A percentile compares a stretch with the other conserved stretches of the same genome.
phyloP scores from a whole-genome alignment of 2,329 filamentous ascomycete genomes.

The Alternaria sp. region DNA sequence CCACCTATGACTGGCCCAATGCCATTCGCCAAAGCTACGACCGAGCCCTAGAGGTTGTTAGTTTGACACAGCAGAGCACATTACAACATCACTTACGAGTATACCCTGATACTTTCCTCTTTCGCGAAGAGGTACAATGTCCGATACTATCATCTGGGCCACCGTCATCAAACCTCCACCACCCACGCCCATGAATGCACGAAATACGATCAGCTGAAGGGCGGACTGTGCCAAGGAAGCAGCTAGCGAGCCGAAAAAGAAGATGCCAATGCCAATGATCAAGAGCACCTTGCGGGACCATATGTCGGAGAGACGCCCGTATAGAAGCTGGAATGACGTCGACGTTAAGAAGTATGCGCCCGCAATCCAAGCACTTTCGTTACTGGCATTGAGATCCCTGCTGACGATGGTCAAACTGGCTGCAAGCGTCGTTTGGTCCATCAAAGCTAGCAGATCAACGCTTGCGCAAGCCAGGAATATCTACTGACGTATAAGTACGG shows the following conservation, averaged over 20 bases:
- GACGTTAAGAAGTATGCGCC: slow-evolving; percentile 65
- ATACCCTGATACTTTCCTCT: slow-evolving; percentile 53
- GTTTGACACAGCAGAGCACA: background rate
- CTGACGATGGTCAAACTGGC: slow-evolving; percentile 31
- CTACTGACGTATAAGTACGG: slow-evolving; percentile 13
- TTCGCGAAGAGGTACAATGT: slow-evolving; percentile 50
- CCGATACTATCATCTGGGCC: slow-evolving; percentile 50
- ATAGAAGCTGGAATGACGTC: slow-evolving; percentile 71
- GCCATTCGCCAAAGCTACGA: slow-evolving; percentile 38
- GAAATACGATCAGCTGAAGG: slow-evolving; percentile 65
- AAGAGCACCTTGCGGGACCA: slow-evolving; percentile 59
- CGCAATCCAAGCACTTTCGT: slow-evolving; percentile 65
- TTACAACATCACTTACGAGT: slow-evolving; percentile 15
- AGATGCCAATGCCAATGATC: slow-evolving; percentile 60
- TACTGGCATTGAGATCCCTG: slow-evolving; percentile 49
- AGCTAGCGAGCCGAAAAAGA: slow-evolving; percentile 64
- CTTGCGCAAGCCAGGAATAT: slow-evolving; percentile 37
- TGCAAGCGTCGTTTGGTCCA: slow-evolving; percentile 36
- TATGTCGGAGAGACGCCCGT: slow-evolving; percentile 70
- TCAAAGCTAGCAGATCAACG: slow-evolving; percentile 31
- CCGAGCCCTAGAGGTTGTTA: slow-evolving; percentile 43
- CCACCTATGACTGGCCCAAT: slow-evolving; percentile 41
- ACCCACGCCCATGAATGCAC: slow-evolving; percentile 68
- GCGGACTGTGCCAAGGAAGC: slow-evolving; percentile 63
- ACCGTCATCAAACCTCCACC: slow-evolving; percentile 66